These are phyloP conservation scores for Manihot esculenta DNA, from an alignment of 441 rosid genomes.

Conservation along the genomic window DNA sequence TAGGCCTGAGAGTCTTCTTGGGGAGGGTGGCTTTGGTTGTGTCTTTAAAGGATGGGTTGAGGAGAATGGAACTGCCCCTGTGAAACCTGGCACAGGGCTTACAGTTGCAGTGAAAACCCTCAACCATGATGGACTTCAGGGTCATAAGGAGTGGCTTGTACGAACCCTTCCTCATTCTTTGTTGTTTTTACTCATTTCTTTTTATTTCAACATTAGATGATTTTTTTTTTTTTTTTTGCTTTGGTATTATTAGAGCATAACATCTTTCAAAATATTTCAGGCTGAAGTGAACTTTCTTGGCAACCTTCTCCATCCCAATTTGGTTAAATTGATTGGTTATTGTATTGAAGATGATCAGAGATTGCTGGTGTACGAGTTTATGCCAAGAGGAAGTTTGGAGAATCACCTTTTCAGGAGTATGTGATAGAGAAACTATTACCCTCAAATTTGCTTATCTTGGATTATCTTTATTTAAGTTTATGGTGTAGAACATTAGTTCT, in stretches of 20 bases:
- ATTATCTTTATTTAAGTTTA: not conserved
- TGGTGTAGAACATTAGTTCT: too few species aligned
- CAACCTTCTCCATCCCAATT: slow-evolving; percentile 40
- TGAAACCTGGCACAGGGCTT: slow-evolving; percentile 54
- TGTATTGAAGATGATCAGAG: slow-evolving; percentile 48
- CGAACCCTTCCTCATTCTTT: slow-evolving; percentile 8
- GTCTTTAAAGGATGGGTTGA: slow-evolving; percentile 52
- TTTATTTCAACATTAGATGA: not conserved
- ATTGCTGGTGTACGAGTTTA: slow-evolving; percentile 43
- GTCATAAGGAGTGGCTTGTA: slow-evolving; percentile 57
- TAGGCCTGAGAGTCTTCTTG: slow-evolving; percentile 55
- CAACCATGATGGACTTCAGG: slow-evolving; percentile 54
- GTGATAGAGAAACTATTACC: slow-evolving; percentile 12
- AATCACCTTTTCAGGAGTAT: slow-evolving; percentile 49
- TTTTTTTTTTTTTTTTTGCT: slow-evolving; percentile 6
- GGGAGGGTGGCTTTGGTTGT: slow-evolving; percentile 56
- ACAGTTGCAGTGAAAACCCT: slow-evolving; percentile 55
- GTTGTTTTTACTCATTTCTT: not conserved
- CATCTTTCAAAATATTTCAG: slow-evolving; percentile 24
- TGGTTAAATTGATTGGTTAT: slow-evolving; percentile 48
- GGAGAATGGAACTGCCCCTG: slow-evolving; percentile 55
- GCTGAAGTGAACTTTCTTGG: slow-evolving; percentile 51
- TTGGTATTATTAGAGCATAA: not conserved
- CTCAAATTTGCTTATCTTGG: not conserved
- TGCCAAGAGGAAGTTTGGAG: slow-evolving; percentile 54